phyloP scores from a whole-genome alignment of 345 rosid species.

The Pistacia atlantica region DNA sequence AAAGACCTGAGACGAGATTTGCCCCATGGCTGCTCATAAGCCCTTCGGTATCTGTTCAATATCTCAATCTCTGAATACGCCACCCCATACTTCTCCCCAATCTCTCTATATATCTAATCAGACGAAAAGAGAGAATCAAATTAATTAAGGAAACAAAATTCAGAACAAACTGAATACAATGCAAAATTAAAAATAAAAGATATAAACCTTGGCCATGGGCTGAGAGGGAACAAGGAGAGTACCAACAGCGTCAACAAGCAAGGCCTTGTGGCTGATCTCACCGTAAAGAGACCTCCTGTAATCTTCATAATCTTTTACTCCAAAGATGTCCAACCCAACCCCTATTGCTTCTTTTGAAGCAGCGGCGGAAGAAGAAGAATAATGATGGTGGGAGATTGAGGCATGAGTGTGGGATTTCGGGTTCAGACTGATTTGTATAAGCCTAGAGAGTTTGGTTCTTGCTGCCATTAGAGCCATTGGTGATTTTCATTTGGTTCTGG shows the following conservation, averaged over 20 bases:
- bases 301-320: conserved; percentile 78
- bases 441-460: background rate
- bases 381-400: conserved; percentile 29
- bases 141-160: background rate
- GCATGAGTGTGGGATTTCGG: background rate
- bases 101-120: conserved; percentile 73
- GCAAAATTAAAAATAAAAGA: background rate
- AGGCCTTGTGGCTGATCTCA: conserved; percentile 79
- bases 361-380: conserved; percentile 36
- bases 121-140: background rate
- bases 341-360: conserved; percentile 30
- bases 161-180: background rate
- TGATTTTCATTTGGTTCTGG: too few species aligned
- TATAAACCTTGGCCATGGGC: conserved; percentile 87
- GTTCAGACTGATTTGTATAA: background rate
- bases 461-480: too few species aligned
- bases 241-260: conserved; percentile 93
- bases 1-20: conserved; percentile 83
- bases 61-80: conserved; percentile 87
- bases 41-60: conserved; percentile 75
- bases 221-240: conserved; percentile 95
- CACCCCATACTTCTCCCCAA: conserved; percentile 95
- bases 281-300: conserved; percentile 85
- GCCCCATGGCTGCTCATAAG: conserved; percentile 97
- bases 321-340: conserved; percentile 42